A percentile compares a stretch with the other conserved stretches of the same genome.
These are phyloP conservation scores for Prunus mume DNA, from an alignment of 306 rosid species.

Conservation along the genomic window DNA sequence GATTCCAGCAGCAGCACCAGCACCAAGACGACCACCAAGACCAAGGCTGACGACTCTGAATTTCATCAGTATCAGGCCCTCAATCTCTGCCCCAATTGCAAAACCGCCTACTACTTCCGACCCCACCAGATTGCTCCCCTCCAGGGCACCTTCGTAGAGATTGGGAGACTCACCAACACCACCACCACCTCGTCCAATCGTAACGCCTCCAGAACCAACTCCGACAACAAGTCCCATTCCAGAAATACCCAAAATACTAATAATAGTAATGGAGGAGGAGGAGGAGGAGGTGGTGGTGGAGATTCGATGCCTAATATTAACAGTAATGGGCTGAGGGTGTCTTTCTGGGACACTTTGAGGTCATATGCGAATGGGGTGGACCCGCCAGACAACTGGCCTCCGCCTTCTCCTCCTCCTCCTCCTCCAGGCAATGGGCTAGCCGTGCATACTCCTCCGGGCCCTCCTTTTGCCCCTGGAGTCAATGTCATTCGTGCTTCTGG, in stretches of 20 bases:
- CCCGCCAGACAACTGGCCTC: conserved; percentile 76
- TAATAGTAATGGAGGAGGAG: conserved; percentile 2
- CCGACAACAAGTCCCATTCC: conserved; percentile 31
- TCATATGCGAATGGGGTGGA: conserved; percentile 50
- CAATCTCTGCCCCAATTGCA: conserved; percentile 84
- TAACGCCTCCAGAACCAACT: conserved; percentile 23
- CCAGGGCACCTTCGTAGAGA: conserved; percentile 88
- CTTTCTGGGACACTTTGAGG: conserved; percentile 62
- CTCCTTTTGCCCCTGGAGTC: conserved; percentile 78
- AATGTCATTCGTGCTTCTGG: conserved; percentile 66
- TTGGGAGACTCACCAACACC: conserved; percentile 51
- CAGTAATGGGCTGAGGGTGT: conserved; percentile 40
- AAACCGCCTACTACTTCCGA: conserved; percentile 76
- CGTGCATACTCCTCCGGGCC: conserved; percentile 87
- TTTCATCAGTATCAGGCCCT: conserved; percentile 49
- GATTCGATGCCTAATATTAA: conserved; percentile 15
- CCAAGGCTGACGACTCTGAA: neutral
- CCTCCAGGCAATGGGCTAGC: conserved; percentile 67
- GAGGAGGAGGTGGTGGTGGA: neutral
- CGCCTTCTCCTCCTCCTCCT: conserved; percentile 19
- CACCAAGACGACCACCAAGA: neutral
- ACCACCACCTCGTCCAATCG: conserved; percentile 15
- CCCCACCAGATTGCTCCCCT: conserved; percentile 64
- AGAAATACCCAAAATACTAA: conserved; percentile 28
- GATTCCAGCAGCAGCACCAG: neutral